Evolutionary conservation across 352 stramenopile genomes (phyloP).

Genomic region (Chrysophaeum taylorii): DNA sequence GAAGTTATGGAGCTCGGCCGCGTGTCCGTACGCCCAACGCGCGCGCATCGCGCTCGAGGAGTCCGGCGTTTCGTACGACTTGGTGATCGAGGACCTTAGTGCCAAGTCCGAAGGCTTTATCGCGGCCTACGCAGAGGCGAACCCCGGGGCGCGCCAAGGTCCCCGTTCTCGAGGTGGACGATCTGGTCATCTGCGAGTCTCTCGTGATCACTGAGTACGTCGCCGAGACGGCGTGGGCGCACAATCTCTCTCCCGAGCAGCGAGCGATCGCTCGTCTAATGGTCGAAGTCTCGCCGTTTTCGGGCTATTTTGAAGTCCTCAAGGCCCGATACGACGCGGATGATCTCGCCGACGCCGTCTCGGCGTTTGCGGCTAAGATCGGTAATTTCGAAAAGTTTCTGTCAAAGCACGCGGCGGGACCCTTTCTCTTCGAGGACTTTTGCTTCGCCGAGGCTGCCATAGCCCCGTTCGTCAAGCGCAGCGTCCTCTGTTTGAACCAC

Average conservation of each 20-base stretch:
- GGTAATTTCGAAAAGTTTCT: background rate
- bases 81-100: slow-evolving; percentile 16
- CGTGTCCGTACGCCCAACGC: slow-evolving; percentile 27
- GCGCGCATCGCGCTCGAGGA: slow-evolving; percentile 24
- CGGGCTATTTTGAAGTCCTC: slow-evolving; percentile 1
- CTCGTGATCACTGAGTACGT: slow-evolving; percentile 17
- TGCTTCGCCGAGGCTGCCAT: slow-evolving; percentile 21
- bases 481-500: slow-evolving; percentile 14
- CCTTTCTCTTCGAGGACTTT: slow-evolving; percentile 25
- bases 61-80: slow-evolving; percentile 14
- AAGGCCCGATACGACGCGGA: slow-evolving; percentile 12
- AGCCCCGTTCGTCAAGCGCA: slow-evolving; percentile 27
- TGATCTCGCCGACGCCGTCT: background rate
- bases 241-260: background rate
- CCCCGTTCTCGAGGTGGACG: slow-evolving; percentile 20
- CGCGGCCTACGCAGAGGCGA: slow-evolving; percentile 20
- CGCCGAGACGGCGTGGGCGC: background rate
- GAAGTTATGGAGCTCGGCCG: slow-evolving; percentile 10
- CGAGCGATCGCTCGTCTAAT: slow-evolving; percentile 14
- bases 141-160: slow-evolving; percentile 25
- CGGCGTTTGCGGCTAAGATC: background rate
- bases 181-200: background rate
- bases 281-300: slow-evolving; percentile 12
- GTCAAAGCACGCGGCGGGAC: slow-evolving; percentile 11
- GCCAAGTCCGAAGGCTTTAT: slow-evolving; percentile 24